phyloP scores from a whole-genome alignment of 352 stramenopile species.

The Phytophthora kernoviae region DNA sequence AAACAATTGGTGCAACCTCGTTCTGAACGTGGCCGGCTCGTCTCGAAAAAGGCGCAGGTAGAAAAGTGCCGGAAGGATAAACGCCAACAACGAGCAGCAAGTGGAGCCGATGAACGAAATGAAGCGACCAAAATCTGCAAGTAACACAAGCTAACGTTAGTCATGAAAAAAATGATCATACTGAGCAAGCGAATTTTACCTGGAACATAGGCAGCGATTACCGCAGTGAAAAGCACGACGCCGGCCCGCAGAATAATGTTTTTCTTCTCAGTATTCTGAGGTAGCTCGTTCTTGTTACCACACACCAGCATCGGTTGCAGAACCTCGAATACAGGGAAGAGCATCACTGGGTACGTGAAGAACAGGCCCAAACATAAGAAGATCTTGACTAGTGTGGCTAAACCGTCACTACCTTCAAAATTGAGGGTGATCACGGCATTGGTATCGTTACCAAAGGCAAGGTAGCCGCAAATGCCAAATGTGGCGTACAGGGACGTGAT shows the following conservation, averaged over 20 bases:
- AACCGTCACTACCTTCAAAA: slow-evolving; percentile 58
- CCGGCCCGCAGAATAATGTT: slow-evolving; percentile 46
- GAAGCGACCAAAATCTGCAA: slow-evolving; percentile 90
- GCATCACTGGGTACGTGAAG: slow-evolving; percentile 94
- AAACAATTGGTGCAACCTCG: slow-evolving; percentile 29
- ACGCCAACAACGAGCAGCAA: slow-evolving; percentile 90
- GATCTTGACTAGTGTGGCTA: slow-evolving; percentile 84
- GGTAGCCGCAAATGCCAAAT: slow-evolving; percentile 88
- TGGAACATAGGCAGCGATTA: slow-evolving; percentile 81
- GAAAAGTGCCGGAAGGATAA: slow-evolving; percentile 90
- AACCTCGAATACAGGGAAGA: slow-evolving; percentile 92
- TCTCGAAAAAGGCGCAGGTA: slow-evolving; percentile 71
- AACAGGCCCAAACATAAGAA: slow-evolving; percentile 89
- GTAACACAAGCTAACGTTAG: slow-evolving; percentile 7
- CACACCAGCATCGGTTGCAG: slow-evolving; percentile 41
- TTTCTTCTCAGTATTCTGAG: slow-evolving; percentile 31
- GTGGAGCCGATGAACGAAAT: slow-evolving; percentile 91
- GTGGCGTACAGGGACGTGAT: slow-evolving; percentile 88
- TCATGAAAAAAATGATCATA: background rate
- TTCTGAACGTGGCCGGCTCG: slow-evolving; percentile 28
- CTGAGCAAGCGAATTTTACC: slow-evolving; percentile 25
- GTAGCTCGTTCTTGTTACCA: slow-evolving; percentile 25
- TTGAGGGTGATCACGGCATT: slow-evolving; percentile 92
- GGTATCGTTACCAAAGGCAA: slow-evolving; percentile 83
- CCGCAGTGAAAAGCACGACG: slow-evolving; percentile 78